Base-by-base conservation (phyloP, 2,329 filamentous ascomycete species). In the Botrytis cinerea region DNA sequence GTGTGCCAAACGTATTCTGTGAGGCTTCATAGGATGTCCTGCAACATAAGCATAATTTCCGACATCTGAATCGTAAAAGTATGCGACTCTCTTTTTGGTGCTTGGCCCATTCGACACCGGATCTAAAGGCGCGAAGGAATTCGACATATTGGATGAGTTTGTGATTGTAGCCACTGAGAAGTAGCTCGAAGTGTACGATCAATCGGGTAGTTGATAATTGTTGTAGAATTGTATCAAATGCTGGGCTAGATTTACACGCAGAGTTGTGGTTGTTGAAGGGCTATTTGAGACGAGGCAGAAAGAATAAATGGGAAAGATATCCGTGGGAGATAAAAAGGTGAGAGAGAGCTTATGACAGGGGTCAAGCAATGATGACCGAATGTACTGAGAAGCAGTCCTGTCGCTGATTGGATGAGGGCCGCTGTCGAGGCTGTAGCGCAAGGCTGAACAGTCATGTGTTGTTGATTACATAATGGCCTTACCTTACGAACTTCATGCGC, bases 1-100 rank as follows among this genome's bases (percentile, higher is more conserved):
- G 83, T 99, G 97, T 68, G 96, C 97, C 77, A 99, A 85, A 32
- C 95, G 94, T 79, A 99, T 91, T 35, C 96, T 92, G 88, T 97
- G 97, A 76, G 96, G 96, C 84, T 99, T 99, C 96, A 99, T 99
- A 60, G 96, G 96, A 85, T 99, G 96, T 32, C 94, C 94, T 75
- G 94, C 94, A 73, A 97, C 94, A 81, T 98, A 98, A 82, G 95
- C 95, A 86, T 98, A 98, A 83, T 98, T 98, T 77, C 95, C 95
- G 81, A 98, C 96, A 84, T 98, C 95, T 4, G 93, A 97, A 82
- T 98, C 95, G 87, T 98, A 98, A 83, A 98, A 98, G 85, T 98
- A 98, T 73, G 95, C 95, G 74, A 98, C 93, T 81, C 95, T 94
- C 84, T 96, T 97, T 81, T 88, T 87, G 78, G 85, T 84, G 40